A percentile compares a stretch with the other conserved stretches of the same genome.
phyloP scores from a whole-genome alignment of 176 grass and related monocot genomes.

The Oryza rufipogon region DNA sequence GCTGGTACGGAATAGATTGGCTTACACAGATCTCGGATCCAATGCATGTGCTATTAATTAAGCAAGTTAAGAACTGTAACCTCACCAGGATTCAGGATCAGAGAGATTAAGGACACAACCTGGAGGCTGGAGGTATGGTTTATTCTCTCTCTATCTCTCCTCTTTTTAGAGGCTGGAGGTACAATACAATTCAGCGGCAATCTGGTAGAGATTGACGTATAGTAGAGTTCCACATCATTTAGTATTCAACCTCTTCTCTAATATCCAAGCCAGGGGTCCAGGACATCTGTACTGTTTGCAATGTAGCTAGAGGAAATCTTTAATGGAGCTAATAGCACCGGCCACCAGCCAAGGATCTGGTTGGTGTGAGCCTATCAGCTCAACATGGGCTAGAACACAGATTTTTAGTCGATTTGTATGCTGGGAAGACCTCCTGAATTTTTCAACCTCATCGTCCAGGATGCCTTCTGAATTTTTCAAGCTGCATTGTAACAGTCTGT shows the following conservation, averaged over 20 bases:
- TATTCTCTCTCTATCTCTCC: background rate
- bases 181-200: background rate
- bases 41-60: slow-evolving; percentile 28
- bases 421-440: background rate
- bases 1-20: background rate
- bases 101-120: too few species aligned
- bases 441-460: background rate
- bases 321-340: background rate
- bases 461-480: background rate
- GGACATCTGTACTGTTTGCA: background rate
- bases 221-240: background rate
- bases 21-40: background rate
- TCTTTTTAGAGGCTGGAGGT: slow-evolving; percentile 4
- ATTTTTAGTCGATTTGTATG: background rate
- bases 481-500: background rate
- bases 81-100: background rate
- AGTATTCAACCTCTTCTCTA: background rate
- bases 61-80: background rate
- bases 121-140: too few species aligned
- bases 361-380: background rate
- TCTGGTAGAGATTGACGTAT: background rate
- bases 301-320: too few species aligned
- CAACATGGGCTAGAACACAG: background rate
- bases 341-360: background rate
- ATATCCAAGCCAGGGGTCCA: background rate